Conservation (phyloP, 768 basidiomycete genomes). For the Boletus pseudopeckii region DNA sequence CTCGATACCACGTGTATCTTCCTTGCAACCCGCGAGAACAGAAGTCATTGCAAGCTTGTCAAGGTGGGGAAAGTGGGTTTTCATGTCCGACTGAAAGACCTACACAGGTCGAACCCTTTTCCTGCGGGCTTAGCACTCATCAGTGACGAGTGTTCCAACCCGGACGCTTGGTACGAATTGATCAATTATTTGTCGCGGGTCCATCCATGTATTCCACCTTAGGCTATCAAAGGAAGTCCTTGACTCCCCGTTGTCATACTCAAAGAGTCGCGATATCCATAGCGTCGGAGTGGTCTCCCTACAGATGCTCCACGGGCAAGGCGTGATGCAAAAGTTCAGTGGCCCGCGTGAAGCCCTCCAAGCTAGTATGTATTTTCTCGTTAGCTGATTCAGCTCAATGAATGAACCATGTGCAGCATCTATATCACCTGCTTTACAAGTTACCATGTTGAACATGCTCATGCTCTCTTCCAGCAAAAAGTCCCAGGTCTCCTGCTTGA, state of each 20-base stretch:
- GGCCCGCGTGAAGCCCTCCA: constrained; percentile 58
- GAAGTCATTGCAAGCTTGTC: constrained; percentile 56
- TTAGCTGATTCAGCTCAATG: background rate
- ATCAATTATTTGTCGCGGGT: background rate
- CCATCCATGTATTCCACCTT: background rate
- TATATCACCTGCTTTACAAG: constrained; percentile 50
- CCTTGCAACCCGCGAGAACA: constrained; percentile 49
- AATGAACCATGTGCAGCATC: constrained; percentile 37
- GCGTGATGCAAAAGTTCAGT: constrained; percentile 53
- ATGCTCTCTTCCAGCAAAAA: constrained; percentile 64
- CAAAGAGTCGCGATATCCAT: constrained; percentile 78
- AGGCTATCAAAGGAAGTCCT: constrained; percentile 79
- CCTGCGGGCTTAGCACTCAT: constrained; percentile 25
- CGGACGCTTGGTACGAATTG: constrained; percentile 29
- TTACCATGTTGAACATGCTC: constrained; percentile 59
- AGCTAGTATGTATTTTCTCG: constrained; percentile 38
- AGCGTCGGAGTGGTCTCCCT: constrained; percentile 73
- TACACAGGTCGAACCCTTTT: constrained; percentile 84
- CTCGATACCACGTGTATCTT: constrained; percentile 60
- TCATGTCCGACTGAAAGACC: constrained; percentile 67
- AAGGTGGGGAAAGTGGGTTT: constrained; percentile 76
- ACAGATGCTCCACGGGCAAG: constrained; percentile 82
- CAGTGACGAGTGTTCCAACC: constrained; percentile 21
- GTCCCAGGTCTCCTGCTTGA: constrained; percentile 52
- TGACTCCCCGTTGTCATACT: constrained; percentile 76